phyloP scores from a whole-genome alignment of 2,329 filamentous ascomycete species.

The Fusarium sp. region DNA sequence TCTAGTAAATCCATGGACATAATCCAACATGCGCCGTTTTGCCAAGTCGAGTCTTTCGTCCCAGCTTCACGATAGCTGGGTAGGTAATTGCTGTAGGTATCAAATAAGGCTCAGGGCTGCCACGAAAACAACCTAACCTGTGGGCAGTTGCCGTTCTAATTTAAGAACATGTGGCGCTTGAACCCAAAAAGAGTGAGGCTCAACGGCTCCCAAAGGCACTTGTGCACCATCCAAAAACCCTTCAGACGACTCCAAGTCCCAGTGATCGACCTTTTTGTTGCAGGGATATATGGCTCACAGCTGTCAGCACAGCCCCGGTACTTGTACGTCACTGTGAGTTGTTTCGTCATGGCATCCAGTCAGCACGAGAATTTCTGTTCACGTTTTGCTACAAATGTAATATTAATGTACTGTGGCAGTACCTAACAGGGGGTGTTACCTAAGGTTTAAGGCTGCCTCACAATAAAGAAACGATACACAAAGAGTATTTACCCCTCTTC shows the following conservation, averaged over 20 bases:
- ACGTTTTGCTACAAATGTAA: slow-evolving; percentile 4
- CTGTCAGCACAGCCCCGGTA: slow-evolving; percentile 46
- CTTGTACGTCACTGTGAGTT: slow-evolving; percentile 46
- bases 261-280: slow-evolving; percentile 32
- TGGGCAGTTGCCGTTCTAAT: slow-evolving; percentile 35
- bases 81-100: not conserved
- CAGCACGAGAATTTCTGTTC: slow-evolving; percentile 22
- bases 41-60: not conserved
- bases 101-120: slow-evolving; percentile 18
- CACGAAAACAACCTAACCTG: slow-evolving; percentile 7
- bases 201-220: slow-evolving; percentile 16
- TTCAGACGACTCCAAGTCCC: slow-evolving; percentile 13
- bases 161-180: slow-evolving; percentile 37
- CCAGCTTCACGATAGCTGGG: not conserved
- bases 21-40: not conserved
- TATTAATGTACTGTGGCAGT: slow-evolving; percentile 5
- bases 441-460: slow-evolving; percentile 7
- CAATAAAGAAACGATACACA: not conserved
- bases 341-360: slow-evolving; percentile 41
- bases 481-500: not conserved
- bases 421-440: slow-evolving; percentile 22
- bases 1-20: not conserved
- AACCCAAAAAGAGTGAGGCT: slow-evolving; percentile 29
- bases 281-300: slow-evolving; percentile 32
- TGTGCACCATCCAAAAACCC: slow-evolving; percentile 12